A percentile compares a stretch with the other conserved stretches of the same genome.
These are phyloP conservation scores for Austroboletus novae-zelandiae DNA, from an alignment of 1,284 basidiomycete species.

Conservation along the genomic window DNA sequence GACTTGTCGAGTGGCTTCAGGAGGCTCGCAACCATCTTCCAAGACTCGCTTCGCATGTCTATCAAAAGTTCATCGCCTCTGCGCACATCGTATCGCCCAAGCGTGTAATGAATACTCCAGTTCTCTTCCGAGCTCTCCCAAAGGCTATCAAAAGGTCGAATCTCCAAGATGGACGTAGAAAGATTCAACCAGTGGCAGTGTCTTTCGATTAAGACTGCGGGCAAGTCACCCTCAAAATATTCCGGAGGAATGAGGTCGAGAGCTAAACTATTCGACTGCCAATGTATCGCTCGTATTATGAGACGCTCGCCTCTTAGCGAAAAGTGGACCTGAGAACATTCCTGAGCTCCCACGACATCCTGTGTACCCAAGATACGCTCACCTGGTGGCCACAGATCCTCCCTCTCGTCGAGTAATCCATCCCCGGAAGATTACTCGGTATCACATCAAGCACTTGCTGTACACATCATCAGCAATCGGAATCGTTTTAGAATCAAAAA, in stretches of 20 bases:
- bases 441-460: constrained; percentile 39
- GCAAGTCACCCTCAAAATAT: constrained; percentile 38
- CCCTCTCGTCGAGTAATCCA: constrained; percentile 37
- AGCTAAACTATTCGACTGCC: background rate
- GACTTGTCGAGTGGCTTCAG: constrained; percentile 33
- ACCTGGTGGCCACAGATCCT: constrained; percentile 26
- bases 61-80: constrained; percentile 18
- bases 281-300: constrained; percentile 31
- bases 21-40: constrained; percentile 27
- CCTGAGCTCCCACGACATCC: background rate
- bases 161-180: constrained; percentile 30
- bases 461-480: constrained; percentile 18
- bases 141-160: constrained; percentile 32
- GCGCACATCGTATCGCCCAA: constrained; percentile 4
- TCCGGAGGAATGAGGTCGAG: constrained; percentile 40
- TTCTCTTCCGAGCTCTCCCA: constrained; percentile 22
- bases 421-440: constrained; percentile 33
- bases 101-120: constrained; percentile 11
- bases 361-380: background rate
- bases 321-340: constrained; percentile 30
- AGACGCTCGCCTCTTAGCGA: constrained; percentile 22
- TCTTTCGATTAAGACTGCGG: constrained; percentile 30
- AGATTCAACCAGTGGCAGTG: constrained; percentile 40
- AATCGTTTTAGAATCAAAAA: constrained; percentile 41
- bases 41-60: constrained; percentile 33